Evolutionary conservation across 805 yeast genomes (phyloP).

Genomic region (Hanseniaspora jakobsenii): DNA sequence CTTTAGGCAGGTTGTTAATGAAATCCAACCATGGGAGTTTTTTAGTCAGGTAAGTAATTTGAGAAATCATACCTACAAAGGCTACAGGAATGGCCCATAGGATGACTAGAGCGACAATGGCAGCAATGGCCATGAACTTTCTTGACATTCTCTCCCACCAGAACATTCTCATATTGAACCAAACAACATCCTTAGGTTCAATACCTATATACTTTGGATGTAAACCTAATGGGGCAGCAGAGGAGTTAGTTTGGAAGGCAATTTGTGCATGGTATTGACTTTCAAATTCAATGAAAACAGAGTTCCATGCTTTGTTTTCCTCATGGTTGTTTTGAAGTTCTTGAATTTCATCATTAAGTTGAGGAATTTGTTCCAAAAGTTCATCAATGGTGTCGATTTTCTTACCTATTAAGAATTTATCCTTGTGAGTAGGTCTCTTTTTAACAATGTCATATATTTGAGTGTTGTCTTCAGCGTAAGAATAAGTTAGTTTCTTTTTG

Average conservation of each 20-base stretch:
- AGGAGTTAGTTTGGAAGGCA: constrained; percentile 51
- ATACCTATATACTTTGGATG: constrained; percentile 50
- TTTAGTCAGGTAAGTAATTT: constrained; percentile 49
- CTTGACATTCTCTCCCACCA: constrained; percentile 69
- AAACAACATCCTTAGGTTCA: constrained; percentile 49
- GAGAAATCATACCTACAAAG: constrained; percentile 63
- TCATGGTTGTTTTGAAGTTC: constrained; percentile 42
- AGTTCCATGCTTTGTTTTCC: constrained; percentile 52
- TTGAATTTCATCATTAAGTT: constrained; percentile 43
- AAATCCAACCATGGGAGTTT: constrained; percentile 44
- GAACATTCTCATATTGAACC: constrained; percentile 63
- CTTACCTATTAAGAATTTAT: constrained; percentile 36
- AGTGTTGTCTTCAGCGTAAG: constrained; percentile 5
- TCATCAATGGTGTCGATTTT: constrained; percentile 54
- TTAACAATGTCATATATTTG: constrained; percentile 43
- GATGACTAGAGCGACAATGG: constrained; percentile 43
- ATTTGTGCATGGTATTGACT: constrained; percentile 64
- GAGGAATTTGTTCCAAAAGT: constrained; percentile 46
- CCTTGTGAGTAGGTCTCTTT: constrained; percentile 52
- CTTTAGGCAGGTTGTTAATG: constrained; percentile 43
- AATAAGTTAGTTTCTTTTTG: constrained; percentile 45
- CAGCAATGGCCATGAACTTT: constrained; percentile 39
- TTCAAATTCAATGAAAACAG: constrained; percentile 68
- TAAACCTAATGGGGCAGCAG: constrained; percentile 56
- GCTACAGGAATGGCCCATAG: constrained; percentile 74